Base-by-base conservation (phyloP, 2,329 filamentous ascomycete species). In the Cryphonectria japonica region DNA sequence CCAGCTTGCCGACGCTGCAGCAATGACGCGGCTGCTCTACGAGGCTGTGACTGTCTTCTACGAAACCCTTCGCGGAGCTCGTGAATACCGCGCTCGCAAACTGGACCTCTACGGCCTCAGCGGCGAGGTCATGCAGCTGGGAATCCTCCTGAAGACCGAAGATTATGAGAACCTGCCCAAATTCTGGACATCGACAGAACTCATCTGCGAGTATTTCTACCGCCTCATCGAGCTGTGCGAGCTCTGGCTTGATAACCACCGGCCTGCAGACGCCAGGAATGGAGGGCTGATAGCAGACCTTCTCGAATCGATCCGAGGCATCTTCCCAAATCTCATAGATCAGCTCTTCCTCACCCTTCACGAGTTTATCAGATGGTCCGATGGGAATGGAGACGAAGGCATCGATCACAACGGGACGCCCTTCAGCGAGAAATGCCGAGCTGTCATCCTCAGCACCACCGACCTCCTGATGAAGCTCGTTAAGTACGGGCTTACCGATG, bases 131-230 rank as follows among this genome's bases (percentile, higher is more conserved):
- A 80, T 96, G 43, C 84, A 89, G 65, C 84, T 91, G 74, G 91
- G 91, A 8, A 87, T 93, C 34, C 80, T 93, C 13, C 82, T 83
- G 2, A 63, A 57, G 29, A 41, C 37, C 26, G 82, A 86, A 22
- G 87, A 88, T 61, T 95, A 94, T 77, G 86, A 90, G 29, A 88
- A 86, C 14, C 85, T 98, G 11, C 88, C 92, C 0, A 90, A 93
- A 72, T 92, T 95, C 61, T 99, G 96, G 96, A 98, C 95, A 0
- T 94, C 93, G 22, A 89, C 87, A 74, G 80, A 83, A 60, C 88
- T 85, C 73, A 83, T 90, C 69, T 86, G 89, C 66, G 90, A 90
- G 78, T 91, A 90, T 73, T 76, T 85, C 16, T 88, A 88, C 76
- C 87, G 88, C 26, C 83, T 91, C 22, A 82, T 88, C 34, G 87